phyloP scores from a whole-genome alignment of 177 flowering plant genomes.

The Vitis hybrid region DNA sequence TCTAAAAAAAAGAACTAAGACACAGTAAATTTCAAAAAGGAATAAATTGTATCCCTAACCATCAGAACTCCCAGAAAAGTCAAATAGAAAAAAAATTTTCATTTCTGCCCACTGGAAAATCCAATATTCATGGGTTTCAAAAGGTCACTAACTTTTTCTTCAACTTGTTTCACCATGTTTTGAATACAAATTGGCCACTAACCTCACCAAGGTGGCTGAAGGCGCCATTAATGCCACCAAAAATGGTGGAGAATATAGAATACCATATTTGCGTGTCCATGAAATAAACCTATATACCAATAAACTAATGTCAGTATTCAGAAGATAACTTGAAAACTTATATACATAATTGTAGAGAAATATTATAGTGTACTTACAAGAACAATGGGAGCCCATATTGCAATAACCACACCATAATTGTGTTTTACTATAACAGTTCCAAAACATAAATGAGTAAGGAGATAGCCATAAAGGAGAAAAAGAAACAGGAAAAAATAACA shows the following conservation, averaged over 20 bases:
- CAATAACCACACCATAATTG: slow-evolving; percentile 79
- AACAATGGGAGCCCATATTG: slow-evolving; percentile 92
- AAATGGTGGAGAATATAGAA: slow-evolving; percentile 84
- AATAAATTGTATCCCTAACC: background rate
- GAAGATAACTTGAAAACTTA: background rate
- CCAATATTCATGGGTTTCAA: background rate
- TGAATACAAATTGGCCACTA: slow-evolving; percentile 23
- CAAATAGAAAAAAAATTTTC: background rate
- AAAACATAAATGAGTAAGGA: slow-evolving; percentile 14
- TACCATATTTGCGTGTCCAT: slow-evolving; percentile 99
- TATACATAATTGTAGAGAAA: background rate
- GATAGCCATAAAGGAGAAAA: background rate
- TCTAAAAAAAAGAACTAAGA: slow-evolving; percentile 39
- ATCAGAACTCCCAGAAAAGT: background rate
- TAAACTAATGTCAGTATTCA: slow-evolving; percentile 8
- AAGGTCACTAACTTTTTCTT: background rate
- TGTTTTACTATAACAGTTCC: slow-evolving; percentile 52
- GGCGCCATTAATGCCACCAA: slow-evolving; percentile 93
- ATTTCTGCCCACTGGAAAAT: background rate
- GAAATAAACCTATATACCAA: slow-evolving; percentile 74
- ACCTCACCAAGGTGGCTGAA: slow-evolving; percentile 99
- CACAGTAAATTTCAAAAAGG: background rate
- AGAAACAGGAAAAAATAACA: background rate
- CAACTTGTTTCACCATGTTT: background rate
- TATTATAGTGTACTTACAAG: slow-evolving; percentile 53